Evolutionary conservation across 768 basidiomycete genomes (phyloP).

Genomic region (Rhizopogon vinicolor): DNA sequence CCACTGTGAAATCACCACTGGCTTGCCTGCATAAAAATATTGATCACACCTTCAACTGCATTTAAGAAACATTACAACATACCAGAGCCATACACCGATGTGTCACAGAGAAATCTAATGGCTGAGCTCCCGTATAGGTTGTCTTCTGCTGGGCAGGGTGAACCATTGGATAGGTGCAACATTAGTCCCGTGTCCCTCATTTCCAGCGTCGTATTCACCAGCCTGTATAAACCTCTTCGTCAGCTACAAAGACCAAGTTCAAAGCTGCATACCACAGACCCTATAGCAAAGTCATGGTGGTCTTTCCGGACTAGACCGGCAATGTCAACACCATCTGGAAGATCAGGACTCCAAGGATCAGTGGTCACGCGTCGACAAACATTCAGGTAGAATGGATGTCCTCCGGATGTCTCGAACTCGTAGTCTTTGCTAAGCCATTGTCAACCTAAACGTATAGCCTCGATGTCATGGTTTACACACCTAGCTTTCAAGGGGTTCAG

Average conservation of each 20-base stretch:
- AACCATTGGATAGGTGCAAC: conserved; percentile 58
- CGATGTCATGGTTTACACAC: conserved; percentile 30
- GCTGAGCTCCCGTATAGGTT: conserved; percentile 54
- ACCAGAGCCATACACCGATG: conserved; percentile 53
- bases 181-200: conserved; percentile 49
- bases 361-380: conserved; percentile 53
- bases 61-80: background rate
- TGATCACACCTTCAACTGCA: background rate
- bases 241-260: background rate
- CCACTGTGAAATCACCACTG: conserved; percentile 60
- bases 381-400: conserved; percentile 51
- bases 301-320: conserved; percentile 57
- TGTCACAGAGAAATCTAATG: conserved; percentile 77
- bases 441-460: background rate
- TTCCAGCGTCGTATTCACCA: conserved; percentile 57
- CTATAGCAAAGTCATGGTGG: conserved; percentile 69
- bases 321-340: conserved; percentile 47
- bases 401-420: conserved; percentile 42
- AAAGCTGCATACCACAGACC: conserved; percentile 36
- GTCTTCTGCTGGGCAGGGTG: conserved; percentile 48
- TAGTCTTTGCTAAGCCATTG: conserved; percentile 56
- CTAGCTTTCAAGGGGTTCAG: conserved; percentile 55
- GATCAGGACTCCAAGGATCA: conserved; percentile 56
- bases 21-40: conserved; percentile 31
- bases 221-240: conserved; percentile 6